phyloP scores from a whole-genome alignment of 1,139 yeast species.

The Maudiozyma humilis region DNA sequence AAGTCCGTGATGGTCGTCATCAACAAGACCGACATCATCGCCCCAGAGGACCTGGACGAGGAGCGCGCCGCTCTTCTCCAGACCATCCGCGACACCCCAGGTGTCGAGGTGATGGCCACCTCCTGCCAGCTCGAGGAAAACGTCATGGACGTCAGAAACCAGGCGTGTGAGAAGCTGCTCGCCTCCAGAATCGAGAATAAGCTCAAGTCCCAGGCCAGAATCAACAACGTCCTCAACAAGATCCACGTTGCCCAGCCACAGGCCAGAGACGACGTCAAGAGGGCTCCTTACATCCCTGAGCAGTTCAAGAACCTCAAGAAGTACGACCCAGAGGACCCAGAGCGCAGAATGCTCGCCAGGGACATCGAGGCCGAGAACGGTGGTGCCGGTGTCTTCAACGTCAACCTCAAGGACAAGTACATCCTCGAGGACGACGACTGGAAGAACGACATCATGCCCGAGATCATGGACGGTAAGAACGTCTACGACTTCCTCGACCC shows the following conservation, averaged over 20 bases:
- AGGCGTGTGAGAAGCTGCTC: conserved; percentile 92
- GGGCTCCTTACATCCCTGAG: conserved; percentile 79
- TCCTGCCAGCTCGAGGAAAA: conserved; percentile 94
- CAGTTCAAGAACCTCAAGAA: conserved; percentile 50
- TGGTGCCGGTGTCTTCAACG: conserved; percentile 96
- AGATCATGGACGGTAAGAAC: conserved; percentile 88
- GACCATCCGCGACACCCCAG: conserved; percentile 53
- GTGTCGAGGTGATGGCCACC: conserved; percentile 86
- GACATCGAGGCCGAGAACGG: conserved; percentile 93
- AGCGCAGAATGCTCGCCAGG: conserved; percentile 71
- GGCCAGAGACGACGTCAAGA: conserved; percentile 74
- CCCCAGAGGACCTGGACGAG: conserved; percentile 70
- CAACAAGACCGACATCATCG: conserved; percentile 87
- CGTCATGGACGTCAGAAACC: conserved; percentile 91
- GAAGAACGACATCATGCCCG: conserved; percentile 97
- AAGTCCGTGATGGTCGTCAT: conserved; percentile 92
- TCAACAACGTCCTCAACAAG: conserved; percentile 81
- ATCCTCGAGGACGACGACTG: conserved; percentile 90
- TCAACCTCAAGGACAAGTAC: conserved; percentile 86
- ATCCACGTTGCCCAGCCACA: conserved; percentile 91
- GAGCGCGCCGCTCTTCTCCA: conserved; percentile 68
- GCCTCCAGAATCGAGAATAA: conserved; percentile 96
- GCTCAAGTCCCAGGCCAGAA: conserved; percentile 87
- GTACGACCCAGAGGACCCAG: conserved; percentile 73
- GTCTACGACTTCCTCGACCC: conserved; percentile 96